phyloP scores from a whole-genome alignment of 306 rosid species.

The Castanea sativa region DNA sequence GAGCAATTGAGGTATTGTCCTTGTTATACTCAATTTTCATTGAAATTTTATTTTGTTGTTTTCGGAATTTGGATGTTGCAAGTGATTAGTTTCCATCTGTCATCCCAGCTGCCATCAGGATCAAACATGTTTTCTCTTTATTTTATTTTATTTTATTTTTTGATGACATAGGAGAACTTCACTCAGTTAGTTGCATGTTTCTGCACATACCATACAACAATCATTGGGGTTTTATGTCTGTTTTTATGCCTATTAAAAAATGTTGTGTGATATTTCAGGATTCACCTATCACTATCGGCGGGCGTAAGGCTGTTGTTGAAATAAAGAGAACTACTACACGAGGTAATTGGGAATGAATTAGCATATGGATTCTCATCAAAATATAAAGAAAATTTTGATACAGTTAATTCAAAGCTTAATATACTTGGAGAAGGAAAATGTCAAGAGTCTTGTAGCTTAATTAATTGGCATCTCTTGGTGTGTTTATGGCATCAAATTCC shows the following conservation, averaged over 20 bases:
- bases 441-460: too few relatives aligned
- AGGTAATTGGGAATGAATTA: slow-evolving; percentile 40
- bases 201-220: too few relatives aligned
- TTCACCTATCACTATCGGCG: slow-evolving; percentile 53
- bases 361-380: not conserved
- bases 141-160: not conserved
- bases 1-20: slow-evolving; percentile 57
- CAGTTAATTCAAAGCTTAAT: not conserved
- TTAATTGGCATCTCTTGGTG: too few relatives aligned
- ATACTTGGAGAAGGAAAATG: not conserved
- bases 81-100: not conserved
- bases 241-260: slow-evolving; percentile 1
- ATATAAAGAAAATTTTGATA: not conserved
- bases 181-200: too few relatives aligned
- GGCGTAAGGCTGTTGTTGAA: slow-evolving; percentile 55
- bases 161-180: too few relatives aligned
- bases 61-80: not conserved
- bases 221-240: too few relatives aligned
- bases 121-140: not conserved
- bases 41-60: not conserved
- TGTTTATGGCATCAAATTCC: too few relatives aligned
- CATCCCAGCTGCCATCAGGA: not conserved
- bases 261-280: slow-evolving; percentile 45
- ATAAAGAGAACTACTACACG: slow-evolving; percentile 62
- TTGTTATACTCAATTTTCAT: slow-evolving; percentile 13